Conservation (phyloP, 768 basidiomycete species). For the Ramaria rubella region DNA sequence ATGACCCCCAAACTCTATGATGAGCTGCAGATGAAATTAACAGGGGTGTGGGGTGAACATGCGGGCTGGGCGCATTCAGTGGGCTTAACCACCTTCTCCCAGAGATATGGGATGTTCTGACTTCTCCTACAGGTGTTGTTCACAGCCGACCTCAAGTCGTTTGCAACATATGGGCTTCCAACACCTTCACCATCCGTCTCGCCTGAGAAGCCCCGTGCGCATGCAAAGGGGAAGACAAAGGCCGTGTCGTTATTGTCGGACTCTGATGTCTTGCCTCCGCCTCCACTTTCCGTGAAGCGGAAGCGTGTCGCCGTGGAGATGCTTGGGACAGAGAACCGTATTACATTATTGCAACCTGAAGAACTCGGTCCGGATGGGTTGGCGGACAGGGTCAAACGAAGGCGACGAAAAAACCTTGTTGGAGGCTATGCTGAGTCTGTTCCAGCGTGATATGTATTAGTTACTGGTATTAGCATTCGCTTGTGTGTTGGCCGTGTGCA, state of each 20-base stretch:
- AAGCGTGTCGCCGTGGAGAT: conserved; percentile 11
- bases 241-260: conserved; percentile 17
- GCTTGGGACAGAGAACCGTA: too few species aligned
- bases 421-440: neutral
- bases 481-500: too few species aligned
- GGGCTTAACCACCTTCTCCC: conserved; percentile 16
- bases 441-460: neutral
- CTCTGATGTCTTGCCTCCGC: conserved; percentile 11
- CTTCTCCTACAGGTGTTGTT: conserved; percentile 52
- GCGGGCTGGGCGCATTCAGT: conserved; percentile 92
- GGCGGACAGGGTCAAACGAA: conserved; percentile 38
- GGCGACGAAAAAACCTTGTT: conserved; percentile 20
- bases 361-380: too few species aligned
- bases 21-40: conserved; percentile 55
- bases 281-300: conserved; percentile 16
- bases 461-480: too few species aligned
- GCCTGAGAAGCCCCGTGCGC: neutral
- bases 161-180: conserved; percentile 43
- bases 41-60: conserved; percentile 68
- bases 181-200: neutral
- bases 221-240: neutral
- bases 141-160: conserved; percentile 66
- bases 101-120: neutral
- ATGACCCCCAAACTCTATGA: conserved; percentile 79
- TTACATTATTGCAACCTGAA: too few species aligned